Evolutionary conservation across 1,284 basidiomycete species (phyloP).

Genomic region (Rhodofomes roseus): DNA sequence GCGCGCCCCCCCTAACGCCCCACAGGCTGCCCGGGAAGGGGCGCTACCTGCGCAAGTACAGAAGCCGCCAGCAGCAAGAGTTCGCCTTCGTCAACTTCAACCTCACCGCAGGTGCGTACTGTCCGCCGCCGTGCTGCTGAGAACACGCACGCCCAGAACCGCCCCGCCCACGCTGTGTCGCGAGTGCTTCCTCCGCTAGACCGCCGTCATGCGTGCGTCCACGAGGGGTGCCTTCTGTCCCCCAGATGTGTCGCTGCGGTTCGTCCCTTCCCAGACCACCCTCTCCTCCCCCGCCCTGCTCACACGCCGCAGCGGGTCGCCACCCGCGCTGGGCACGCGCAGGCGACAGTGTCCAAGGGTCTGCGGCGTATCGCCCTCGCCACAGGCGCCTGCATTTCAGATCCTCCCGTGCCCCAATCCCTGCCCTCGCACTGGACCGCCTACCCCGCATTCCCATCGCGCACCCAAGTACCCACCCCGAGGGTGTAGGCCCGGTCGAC

Average conservation of each 20-base stretch:
- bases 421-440: neutral
- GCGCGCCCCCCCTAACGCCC: neutral
- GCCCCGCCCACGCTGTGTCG: no score
- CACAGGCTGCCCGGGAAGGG: slow-evolving; percentile 49
- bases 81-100: slow-evolving; percentile 78
- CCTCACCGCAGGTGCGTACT: slow-evolving; percentile 63
- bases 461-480: neutral
- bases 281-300: neutral
- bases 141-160: no score
- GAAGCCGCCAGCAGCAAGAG: slow-evolving; percentile 60
- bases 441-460: neutral
- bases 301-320: neutral
- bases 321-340: neutral
- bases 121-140: neutral
- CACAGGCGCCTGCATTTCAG: neutral
- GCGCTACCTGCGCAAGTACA: slow-evolving; percentile 40
- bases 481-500: neutral
- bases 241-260: no score
- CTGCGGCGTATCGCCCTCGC: neutral
- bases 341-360: neutral
- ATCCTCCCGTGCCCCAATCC: neutral
- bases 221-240: neutral
- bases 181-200: neutral
- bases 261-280: neutral
- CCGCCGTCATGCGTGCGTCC: neutral